Conservation (phyloP, 1,139 yeast species). For the Yamadazyma songkhlaensis region DNA sequence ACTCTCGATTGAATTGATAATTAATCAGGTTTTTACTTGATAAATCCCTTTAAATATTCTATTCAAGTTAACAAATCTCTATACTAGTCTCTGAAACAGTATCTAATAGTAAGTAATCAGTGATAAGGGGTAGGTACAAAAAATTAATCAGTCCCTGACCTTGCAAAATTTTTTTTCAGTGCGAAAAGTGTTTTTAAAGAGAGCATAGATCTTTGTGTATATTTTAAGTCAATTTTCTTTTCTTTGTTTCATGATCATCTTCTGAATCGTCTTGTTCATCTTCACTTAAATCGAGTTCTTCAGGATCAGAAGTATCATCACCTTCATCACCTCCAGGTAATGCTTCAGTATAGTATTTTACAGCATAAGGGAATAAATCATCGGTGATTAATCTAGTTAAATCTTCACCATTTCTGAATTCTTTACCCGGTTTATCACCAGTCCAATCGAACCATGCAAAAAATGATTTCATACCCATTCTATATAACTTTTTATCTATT, state of each 20-base stretch:
- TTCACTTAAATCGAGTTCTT: slow-evolving; percentile 53
- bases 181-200: neutral
- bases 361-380: slow-evolving; percentile 69
- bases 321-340: slow-evolving; percentile 55
- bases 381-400: slow-evolving; percentile 61
- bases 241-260: slow-evolving; percentile 1
- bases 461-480: slow-evolving; percentile 70
- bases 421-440: slow-evolving; percentile 69
- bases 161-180: slow-evolving; percentile 2
- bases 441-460: slow-evolving; percentile 79
- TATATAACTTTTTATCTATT: slow-evolving; percentile 60
- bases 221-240: neutral
- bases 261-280: slow-evolving; percentile 23
- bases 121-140: slow-evolving; percentile 3
- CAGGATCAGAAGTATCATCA: slow-evolving; percentile 53
- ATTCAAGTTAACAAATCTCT: too few relatives aligned
- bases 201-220: neutral
- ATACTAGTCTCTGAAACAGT: too few relatives aligned
- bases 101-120: neutral
- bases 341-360: slow-evolving; percentile 71
- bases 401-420: slow-evolving; percentile 70
- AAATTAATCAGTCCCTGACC: slow-evolving; percentile 2
- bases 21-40: too few relatives aligned
- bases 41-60: too few relatives aligned
- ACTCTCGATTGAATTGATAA: too few relatives aligned